Conservation (phyloP, 2,329 filamentous ascomycete genomes). For the Colletotrichum orchidophilum region DNA sequence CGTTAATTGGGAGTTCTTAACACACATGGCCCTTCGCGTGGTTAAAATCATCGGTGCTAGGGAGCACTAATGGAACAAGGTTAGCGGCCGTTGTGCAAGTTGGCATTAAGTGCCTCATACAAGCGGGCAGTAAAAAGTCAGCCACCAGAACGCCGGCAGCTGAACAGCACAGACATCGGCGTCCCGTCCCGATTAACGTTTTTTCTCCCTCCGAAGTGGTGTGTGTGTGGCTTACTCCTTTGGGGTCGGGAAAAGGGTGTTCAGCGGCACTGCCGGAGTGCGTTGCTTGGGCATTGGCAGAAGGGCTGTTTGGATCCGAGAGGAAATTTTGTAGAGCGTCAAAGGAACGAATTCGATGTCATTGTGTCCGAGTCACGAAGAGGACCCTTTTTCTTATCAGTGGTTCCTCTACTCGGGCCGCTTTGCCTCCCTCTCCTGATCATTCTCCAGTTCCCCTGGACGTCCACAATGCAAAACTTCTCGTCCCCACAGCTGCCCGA, state of each 20-base stretch:
- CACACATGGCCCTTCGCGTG: background rate
- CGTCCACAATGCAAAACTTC: background rate
- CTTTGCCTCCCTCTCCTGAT: background rate
- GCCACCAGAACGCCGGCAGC: background rate
- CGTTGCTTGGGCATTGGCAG: too few species aligned
- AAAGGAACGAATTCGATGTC: too few species aligned
- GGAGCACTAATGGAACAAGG: background rate
- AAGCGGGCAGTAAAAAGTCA: background rate
- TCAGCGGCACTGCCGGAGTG: too few species aligned
- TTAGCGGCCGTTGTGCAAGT: slow-evolving; percentile 10
- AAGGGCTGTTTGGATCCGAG: slow-evolving; percentile 1
- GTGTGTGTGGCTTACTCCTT: background rate
- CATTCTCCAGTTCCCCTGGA: background rate
- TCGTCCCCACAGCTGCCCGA: slow-evolving; percentile 5
- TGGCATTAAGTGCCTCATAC: background rate
- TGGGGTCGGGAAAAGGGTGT: too few species aligned
- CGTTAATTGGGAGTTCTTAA: background rate
- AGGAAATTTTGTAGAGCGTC: background rate
- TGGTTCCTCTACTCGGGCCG: background rate
- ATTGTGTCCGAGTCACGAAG: background rate
- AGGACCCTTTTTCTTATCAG: background rate
- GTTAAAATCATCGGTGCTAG: background rate
- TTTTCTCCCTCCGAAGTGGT: background rate
- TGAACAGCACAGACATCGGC: slow-evolving; percentile 17
- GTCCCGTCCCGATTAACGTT: slow-evolving; percentile 16